Evolutionary conservation across 78 protist species (phyloP), one percentile per base, ranked within the genome.

Genomic region (Dictyostelium firmibasis): DNA sequence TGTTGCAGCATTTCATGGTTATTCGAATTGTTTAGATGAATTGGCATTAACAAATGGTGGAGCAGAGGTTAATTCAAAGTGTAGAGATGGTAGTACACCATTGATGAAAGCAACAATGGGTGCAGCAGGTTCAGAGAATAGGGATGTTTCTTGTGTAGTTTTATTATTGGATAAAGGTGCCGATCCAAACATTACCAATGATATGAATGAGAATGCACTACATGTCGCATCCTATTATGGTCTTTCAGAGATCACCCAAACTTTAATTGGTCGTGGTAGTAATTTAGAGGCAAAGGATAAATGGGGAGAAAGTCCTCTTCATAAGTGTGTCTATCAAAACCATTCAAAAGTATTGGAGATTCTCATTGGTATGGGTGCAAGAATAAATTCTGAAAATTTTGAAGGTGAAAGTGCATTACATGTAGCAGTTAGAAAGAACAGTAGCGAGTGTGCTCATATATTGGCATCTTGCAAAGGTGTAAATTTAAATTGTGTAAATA

Each of bases 381-480:
- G 77, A 50, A n/a, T 89, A 27, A 44, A 81, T 11, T 11, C 76
- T 5, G 81, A 81, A 29, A 89, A 89, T 47, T 69, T 23, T 23
- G 94, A 89, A 47, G 87, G 94, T 7, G 94, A 89, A 33, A 81
- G 87, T 47, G 76, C 94, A 7, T 69, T 89, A 18, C 94, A 89
- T 33, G 43, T 89, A 4, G 27, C 94, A 3, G 82, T 89, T 0
- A 11, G 94, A 64, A 78, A 81, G 18, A 62, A 64, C 31, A 38
- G 70, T n/a, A 35, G 81, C 23, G 94, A 89, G 18, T 69, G 87
- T 67, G 60, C 94, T 23, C 78, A 64, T n/a, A 60, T 70, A 8
- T 60, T 89, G 27, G 82, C 53, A 3, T 11, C 62, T 29, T 20
- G 47, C 1, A 84, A 60, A 67, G 67, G 79, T 27, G 69, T 84